Evolutionary conservation across 208 protist species (phyloP), one percentile per base, ranked within the genome.

Genomic region (Trypanosoma rangeli): DNA sequence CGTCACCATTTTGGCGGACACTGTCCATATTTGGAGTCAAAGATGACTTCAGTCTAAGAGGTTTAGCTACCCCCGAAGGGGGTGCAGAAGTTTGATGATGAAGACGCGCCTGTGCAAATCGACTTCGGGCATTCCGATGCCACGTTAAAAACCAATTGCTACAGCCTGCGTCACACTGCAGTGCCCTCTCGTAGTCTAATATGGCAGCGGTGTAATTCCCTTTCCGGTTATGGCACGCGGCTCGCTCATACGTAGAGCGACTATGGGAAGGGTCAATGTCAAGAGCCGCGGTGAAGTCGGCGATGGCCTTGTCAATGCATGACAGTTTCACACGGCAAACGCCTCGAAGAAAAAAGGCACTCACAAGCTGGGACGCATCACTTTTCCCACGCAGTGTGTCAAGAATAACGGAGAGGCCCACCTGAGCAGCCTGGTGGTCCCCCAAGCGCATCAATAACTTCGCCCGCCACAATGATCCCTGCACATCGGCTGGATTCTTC

Each of bases 201-300:
- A 97, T 91, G 39, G 94, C 87, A 3, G 52, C 72, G 48, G 44
- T 68, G 58, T 93, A 93, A 63, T 95, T 87, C 13, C 88, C 85
- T 16, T 84, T 81, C 9, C 60, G 56, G 37, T 90, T 93, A 56
- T 92, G 80, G 55, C 88, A 93, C 18, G 90, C 82, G 5, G 85
- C 94, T 26, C 79, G 68, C 60, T 85, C 80, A 69, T 94, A 95
- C 4, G 80, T 78, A 15, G 94, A 90, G 22, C 81, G 82, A 26
- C 55, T 60, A 39, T 92, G 83, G 4, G 28, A 56, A 29, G 89
- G 84, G 55, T 84, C 72, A 31, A 69, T 52, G 15, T 83, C 74
- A 64, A 97, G 82, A 12, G 90, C 87, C 15, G 69, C 70, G 0
- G 75, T 78, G 42, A 92, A 93, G 54, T 93, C 89, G 2, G 39